Conservation (phyloP, 2,329 filamentous ascomycete species). For the Thelonectria discophora region DNA sequence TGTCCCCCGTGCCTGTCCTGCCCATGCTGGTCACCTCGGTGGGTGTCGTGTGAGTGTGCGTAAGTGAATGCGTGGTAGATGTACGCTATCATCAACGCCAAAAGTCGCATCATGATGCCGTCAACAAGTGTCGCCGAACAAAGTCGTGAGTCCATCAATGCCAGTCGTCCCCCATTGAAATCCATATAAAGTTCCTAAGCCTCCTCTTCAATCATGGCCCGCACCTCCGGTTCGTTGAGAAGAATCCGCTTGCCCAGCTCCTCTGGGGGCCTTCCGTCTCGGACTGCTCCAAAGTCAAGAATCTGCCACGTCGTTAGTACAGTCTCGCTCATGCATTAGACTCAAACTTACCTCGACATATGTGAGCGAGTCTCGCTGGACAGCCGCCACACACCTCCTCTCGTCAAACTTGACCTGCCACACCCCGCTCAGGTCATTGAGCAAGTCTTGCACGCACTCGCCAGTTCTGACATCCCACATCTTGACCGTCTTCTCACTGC, state of each 20-base stretch:
- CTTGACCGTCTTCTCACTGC: constrained; percentile 94
- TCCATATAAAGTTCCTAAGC: constrained; percentile 28
- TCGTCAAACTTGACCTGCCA: constrained; percentile 99
- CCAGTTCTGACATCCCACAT: constrained; percentile 98
- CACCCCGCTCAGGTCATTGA: constrained; percentile 94
- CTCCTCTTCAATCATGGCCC: constrained; percentile 59
- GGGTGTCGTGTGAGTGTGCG: constrained; percentile 18
- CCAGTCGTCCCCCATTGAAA: constrained; percentile 21
- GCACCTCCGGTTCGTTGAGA: constrained; percentile 66
- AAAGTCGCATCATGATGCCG: constrained; percentile 31
- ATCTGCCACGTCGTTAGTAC: constrained; percentile 66
- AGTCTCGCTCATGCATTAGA: neutral
- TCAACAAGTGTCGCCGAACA: constrained; percentile 19
- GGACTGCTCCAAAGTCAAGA: constrained; percentile 93
- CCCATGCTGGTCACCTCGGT: constrained; percentile 24
- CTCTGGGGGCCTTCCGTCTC: constrained; percentile 82
- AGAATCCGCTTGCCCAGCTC: constrained; percentile 82
- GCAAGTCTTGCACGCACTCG: constrained; percentile 89
- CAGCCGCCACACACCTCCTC: constrained; percentile 91
- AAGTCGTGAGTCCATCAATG: constrained; percentile 31
- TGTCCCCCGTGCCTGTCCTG: constrained; percentile 34
- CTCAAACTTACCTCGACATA: constrained; percentile 86
- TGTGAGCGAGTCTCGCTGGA: constrained; percentile 90
- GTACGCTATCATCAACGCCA: constrained; percentile 31
- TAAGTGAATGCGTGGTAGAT: too few species aligned